Conservation (phyloP, 306 rosid species). For the Cajanus cajan region DNA sequence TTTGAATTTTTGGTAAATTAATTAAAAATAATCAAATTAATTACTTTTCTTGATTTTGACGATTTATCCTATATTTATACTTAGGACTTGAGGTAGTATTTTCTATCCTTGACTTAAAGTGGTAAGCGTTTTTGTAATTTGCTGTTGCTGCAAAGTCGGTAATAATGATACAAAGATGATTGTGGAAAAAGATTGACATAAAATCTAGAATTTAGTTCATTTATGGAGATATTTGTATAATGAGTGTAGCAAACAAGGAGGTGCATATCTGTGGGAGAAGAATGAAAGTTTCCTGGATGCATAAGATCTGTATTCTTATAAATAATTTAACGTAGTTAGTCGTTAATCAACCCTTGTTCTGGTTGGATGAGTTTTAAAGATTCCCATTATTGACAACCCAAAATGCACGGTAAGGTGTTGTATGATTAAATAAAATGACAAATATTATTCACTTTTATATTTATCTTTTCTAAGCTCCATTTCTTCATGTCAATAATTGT, state of each 20-base stretch:
- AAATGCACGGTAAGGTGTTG: not conserved
- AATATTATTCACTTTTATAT: not conserved
- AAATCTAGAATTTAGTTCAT: not conserved
- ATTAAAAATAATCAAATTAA: too few relatives aligned
- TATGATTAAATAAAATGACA: not conserved
- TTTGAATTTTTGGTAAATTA: too few relatives aligned
- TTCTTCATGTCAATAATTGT: not conserved
- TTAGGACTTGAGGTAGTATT: not conserved
- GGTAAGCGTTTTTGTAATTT: conserved; percentile 10
- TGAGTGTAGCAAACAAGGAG: not conserved
- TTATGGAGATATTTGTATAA: not conserved
- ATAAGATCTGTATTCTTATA: not conserved
- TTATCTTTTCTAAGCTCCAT: not conserved
- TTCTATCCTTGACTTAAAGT: conserved; percentile 4
- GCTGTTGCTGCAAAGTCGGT: not conserved
- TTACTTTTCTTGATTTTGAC: too few relatives aligned
- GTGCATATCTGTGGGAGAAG: not conserved
- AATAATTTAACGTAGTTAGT: conserved; percentile 4
- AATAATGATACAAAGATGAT: not conserved
- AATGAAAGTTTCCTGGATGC: conserved; percentile 21
- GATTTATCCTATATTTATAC: too few relatives aligned
- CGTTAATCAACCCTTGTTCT: conserved; percentile 4
- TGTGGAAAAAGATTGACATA: not conserved
- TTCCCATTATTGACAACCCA: conserved; percentile 11
- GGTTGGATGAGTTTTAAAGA: not conserved